A percentile compares a stretch with the other conserved stretches of the same genome.
Evolutionary conservation across 352 stramenopile species (phyloP).

Genomic region (Phytophthora cajani): DNA sequence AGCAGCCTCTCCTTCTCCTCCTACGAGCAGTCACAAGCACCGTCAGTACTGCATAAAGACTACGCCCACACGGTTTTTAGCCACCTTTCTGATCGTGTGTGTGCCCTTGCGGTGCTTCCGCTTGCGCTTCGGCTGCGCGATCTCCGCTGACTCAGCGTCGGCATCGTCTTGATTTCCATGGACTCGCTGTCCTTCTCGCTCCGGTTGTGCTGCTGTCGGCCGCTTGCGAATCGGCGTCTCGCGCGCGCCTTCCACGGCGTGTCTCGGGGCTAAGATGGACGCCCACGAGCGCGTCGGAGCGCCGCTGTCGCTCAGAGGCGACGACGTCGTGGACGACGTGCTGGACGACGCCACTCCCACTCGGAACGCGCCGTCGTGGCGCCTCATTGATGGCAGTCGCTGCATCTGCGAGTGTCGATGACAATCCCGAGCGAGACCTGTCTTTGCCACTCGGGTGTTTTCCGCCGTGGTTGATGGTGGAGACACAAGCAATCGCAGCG

Average conservation of each 20-base stretch:
- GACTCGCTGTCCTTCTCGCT: background rate
- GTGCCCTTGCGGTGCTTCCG: slow-evolving; percentile 44
- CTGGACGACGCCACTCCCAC: slow-evolving; percentile 9
- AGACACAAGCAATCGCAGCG: too few species aligned
- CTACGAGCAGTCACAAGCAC: slow-evolving; percentile 6
- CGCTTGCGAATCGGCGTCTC: background rate
- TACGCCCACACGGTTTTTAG: too few species aligned
- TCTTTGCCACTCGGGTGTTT: slow-evolving; percentile 3
- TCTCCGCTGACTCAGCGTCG: slow-evolving; percentile 6
- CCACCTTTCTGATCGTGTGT: slow-evolving; percentile 39
- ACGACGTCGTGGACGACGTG: slow-evolving; percentile 23
- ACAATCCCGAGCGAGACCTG: slow-evolving; percentile 2
- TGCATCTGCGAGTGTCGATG: slow-evolving; percentile 2
- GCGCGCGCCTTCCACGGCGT: background rate
- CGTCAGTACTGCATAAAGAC: background rate
- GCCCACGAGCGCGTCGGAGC: slow-evolving; percentile 11
- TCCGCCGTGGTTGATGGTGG: background rate
- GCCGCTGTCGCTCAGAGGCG: slow-evolving; percentile 11
- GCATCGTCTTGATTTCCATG: background rate
- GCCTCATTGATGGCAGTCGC: background rate
- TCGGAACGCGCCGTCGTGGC: background rate
- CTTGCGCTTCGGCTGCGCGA: slow-evolving; percentile 24
- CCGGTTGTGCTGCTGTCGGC: background rate
- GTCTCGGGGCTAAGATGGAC: slow-evolving; percentile 12
- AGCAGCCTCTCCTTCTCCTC: slow-evolving; percentile 41